Percentiles rank a stretch among this genome's conserved stretches.
Conservation (phyloP, 495 filamentous ascomycete species). For the Xylaria castorea region DNA sequence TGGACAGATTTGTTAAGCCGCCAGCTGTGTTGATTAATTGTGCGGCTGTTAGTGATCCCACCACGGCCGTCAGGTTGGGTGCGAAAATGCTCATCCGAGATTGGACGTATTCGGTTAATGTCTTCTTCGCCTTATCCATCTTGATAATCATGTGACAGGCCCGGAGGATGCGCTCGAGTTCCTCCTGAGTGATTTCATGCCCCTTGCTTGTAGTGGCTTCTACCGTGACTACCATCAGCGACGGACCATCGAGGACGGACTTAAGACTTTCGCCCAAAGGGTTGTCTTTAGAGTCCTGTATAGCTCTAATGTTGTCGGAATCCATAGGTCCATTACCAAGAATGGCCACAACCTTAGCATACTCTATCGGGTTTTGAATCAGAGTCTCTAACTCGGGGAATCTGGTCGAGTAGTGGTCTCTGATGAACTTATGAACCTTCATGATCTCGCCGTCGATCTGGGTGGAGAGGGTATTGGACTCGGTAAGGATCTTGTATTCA, state of each 20-base stretch:
- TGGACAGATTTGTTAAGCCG: conserved; percentile 85
- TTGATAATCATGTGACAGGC: conserved; percentile 88
- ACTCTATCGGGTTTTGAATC: conserved; percentile 89
- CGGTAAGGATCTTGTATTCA: conserved; percentile 81
- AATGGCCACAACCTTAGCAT: conserved; percentile 93
- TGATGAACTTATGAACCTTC: conserved; percentile 91
- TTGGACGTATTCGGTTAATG: conserved; percentile 92
- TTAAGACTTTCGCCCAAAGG: conserved; percentile 75
- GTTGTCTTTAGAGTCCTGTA: conserved; percentile 77
- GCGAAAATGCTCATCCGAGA: conserved; percentile 97
- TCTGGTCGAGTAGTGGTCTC: conserved; percentile 92
- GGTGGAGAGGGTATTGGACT: conserved; percentile 85
- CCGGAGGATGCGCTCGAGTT: conserved; percentile 74
- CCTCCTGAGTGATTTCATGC: conserved; percentile 71
- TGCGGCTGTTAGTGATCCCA: conserved; percentile 94
- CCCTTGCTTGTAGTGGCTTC: conserved; percentile 91
- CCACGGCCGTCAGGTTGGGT: conserved; percentile 89
- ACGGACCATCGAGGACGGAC: conserved; percentile 82
- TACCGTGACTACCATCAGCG: conserved; percentile 94
- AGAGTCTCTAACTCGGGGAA: conserved; percentile 97
- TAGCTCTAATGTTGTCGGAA: conserved; percentile 75
- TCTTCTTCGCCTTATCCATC: conserved; percentile 85
- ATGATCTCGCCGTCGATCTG: conserved; percentile 90
- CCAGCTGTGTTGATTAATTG: conserved; percentile 94
- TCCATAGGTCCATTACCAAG: conserved; percentile 93